phyloP scores from a whole-genome alignment of 2,329 filamentous ascomycete species.

The Penicillium sp. region DNA sequence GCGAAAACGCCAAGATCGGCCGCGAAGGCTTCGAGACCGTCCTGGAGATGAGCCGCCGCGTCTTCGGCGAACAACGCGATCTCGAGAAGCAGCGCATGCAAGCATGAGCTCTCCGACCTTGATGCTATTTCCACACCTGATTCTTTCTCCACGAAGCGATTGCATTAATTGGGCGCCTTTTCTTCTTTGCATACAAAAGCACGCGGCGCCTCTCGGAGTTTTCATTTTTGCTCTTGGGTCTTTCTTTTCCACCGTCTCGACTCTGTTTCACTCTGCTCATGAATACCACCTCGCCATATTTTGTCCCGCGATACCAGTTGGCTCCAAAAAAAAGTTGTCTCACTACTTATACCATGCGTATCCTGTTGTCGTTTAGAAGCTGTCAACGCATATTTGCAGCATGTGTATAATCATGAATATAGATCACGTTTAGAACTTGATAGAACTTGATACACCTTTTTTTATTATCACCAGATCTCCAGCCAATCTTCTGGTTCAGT shows the following conservation, averaged over 20 bases:
- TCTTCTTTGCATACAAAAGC: conserved; percentile 20
- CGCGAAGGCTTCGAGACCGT: conserved; percentile 95
- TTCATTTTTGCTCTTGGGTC: background rate
- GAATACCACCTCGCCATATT: conserved; percentile 13
- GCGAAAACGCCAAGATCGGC: conserved; percentile 87
- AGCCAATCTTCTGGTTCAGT: background rate
- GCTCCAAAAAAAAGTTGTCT: conserved; percentile 13
- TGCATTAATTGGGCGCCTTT: conserved; percentile 34
- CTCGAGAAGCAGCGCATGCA: conserved; percentile 51
- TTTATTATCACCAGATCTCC: too few species aligned
- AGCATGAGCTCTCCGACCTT: conserved; percentile 15
- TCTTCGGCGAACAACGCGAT: conserved; percentile 86
- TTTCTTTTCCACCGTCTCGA: background rate
- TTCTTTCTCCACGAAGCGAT: conserved; percentile 29
- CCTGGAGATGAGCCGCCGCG: conserved; percentile 85
- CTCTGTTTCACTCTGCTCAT: conserved; percentile 8
- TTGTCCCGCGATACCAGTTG: conserved; percentile 6
- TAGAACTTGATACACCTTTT: too few species aligned
- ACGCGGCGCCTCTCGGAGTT: conserved; percentile 28
- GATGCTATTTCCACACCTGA: conserved; percentile 5
- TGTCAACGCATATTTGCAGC: background rate
- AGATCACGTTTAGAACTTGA: too few species aligned
- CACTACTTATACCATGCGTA: conserved; percentile 13
- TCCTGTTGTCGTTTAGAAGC: background rate
- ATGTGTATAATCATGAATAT: background rate